Base-by-base conservation (phyloP, 2,329 filamentous ascomycete species). In the Clonostachys solani region DNA sequence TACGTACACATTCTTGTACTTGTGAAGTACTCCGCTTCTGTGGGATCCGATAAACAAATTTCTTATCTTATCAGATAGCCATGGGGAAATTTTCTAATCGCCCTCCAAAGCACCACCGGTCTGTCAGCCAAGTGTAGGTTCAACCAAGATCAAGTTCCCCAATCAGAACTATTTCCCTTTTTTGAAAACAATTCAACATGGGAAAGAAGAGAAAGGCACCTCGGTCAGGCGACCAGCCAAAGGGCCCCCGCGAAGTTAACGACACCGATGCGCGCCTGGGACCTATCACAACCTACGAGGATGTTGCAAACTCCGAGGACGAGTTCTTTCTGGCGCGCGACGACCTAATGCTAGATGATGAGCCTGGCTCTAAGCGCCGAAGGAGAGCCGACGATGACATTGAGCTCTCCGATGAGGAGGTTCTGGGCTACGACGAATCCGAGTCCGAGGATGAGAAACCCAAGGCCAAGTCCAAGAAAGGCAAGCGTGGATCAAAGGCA, bases 241-340 rank as follows among this genome's bases (percentile, higher is more conserved):
- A 67, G 9, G 79, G 77, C 4, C 78, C 80, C 5, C 74, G 72
- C 50, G 80, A 82, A 34, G 60, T 80, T 50, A 68, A 84, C 59
- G 60, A 72, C 43, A 67, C 71, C 33, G 82, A 84, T 52, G 80
- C 84, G 35, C 81, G 83, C 45, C 77, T 91, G 15, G 77, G 75
- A 19, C 72, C 73, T 18, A 72, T 84, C 57, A 74, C 66, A 42
- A 84, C 81, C 3, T 92, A 80, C 65, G 84, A 92, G 66, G 90
- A 95, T 67, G 86, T 99, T 56, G 89, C 92, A 54, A 86, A 96
- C 64, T 95, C 91, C 2, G 90, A 96, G 65, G 94, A 99, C 65
- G 90, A 96, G 63, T 95, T 96, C 64, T 89, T 92, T 59, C 75
- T 92, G 50, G 86, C 92, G 53, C 82, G 87, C 54, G 94, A 99